phyloP scores from a whole-genome alignment of 106 monocot species.

The Apostasia ramifera region DNA sequence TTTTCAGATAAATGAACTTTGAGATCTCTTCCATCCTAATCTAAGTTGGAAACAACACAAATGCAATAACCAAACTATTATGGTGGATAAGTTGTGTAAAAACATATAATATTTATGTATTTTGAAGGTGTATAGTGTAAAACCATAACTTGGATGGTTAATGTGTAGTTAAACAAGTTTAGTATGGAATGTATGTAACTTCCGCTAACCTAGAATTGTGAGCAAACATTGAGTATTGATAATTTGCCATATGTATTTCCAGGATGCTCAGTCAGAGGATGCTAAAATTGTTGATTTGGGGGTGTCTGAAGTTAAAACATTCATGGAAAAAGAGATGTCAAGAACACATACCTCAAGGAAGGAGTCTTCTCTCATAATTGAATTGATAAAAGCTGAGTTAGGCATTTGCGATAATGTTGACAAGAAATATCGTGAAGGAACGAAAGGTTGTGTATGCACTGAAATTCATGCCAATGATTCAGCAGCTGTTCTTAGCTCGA shows the following conservation, averaged over 20 bases:
- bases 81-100: too few species aligned
- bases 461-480: constrained; percentile 5
- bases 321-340: constrained; percentile 60
- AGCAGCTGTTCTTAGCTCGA: constrained; percentile 3
- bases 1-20: too few species aligned
- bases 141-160: too few species aligned
- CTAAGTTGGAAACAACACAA: too few species aligned
- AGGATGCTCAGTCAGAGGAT: constrained; percentile 16
- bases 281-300: constrained; percentile 7
- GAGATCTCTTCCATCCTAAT: too few species aligned
- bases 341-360: constrained; percentile 11
- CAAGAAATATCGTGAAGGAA: constrained; percentile 15
- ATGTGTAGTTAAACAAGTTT: not conserved
- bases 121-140: too few species aligned
- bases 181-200: not conserved
- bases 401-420: constrained; percentile 2
- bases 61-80: too few species aligned
- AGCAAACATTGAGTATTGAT: not conserved
- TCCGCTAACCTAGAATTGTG: not conserved
- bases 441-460: not conserved
- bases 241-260: constrained; percentile 6
- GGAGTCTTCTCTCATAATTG: constrained; percentile 17
- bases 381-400: constrained; percentile 12
- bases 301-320: constrained; percentile 29
- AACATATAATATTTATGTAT: too few species aligned